These are phyloP conservation scores for Hypomontagnella monticulosa DNA, from an alignment of 495 filamentous ascomycete species.

Conservation along the genomic window DNA sequence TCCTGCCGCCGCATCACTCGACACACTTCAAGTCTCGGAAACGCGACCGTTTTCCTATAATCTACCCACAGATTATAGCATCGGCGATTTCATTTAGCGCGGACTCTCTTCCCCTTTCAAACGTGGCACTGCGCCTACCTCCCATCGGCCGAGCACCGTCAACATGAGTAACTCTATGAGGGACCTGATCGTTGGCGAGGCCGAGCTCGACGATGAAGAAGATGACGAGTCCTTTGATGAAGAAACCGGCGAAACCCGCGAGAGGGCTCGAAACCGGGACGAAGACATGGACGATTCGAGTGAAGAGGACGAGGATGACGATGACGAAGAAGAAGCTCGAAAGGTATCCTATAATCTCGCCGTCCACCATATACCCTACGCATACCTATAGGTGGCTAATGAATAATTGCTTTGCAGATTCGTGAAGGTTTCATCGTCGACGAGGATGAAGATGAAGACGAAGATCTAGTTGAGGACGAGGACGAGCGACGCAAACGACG, in stretches of 20 bases:
- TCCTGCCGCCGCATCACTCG: slow-evolving; percentile 1
- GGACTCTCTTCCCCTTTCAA: slow-evolving; percentile 1
- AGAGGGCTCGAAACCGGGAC: slow-evolving; percentile 49
- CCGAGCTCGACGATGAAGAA: slow-evolving; percentile 88
- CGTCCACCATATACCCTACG: neutral
- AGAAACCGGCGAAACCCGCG: slow-evolving; percentile 72
- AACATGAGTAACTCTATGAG: slow-evolving; percentile 73
- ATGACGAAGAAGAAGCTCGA: slow-evolving; percentile 80
- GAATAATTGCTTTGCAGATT: slow-evolving; percentile 61
- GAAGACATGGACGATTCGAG: slow-evolving; percentile 85
- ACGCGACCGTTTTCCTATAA: neutral
- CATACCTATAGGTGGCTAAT: slow-evolving; percentile 6
- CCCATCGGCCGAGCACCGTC: slow-evolving; percentile 7
- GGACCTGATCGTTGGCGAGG: slow-evolving; percentile 84
- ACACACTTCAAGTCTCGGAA: neutral
- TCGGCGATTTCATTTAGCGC: neutral
- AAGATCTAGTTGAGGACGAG: slow-evolving; percentile 71
- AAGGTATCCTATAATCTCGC: slow-evolving; percentile 47
- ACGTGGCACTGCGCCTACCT: neutral
- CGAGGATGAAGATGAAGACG: slow-evolving; percentile 83
- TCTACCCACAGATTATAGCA: neutral
- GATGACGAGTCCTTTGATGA: slow-evolving; percentile 89
- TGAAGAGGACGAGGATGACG: slow-evolving; percentile 96
- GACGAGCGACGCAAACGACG: slow-evolving; percentile 67
- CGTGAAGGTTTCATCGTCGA: slow-evolving; percentile 97